A percentile compares a stretch with the other conserved stretches of the same genome.
Conservation (phyloP, 768 basidiomycete species). For the Leccinellum albellum region DNA sequence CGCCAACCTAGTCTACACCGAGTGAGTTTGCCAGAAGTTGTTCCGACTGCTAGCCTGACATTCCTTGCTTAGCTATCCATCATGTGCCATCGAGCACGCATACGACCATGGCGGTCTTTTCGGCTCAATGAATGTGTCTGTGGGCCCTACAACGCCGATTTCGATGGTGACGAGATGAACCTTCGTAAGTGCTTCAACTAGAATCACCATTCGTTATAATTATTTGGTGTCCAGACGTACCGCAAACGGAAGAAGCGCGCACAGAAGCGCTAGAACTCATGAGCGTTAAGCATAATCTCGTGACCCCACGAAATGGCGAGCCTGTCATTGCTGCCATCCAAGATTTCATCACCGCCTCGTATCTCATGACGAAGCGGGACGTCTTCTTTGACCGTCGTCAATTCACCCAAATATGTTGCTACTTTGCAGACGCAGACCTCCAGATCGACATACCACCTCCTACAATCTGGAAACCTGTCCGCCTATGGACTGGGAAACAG, state of each 20-base stretch:
- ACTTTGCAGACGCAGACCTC: slow-evolving; percentile 84
- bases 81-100: slow-evolving; percentile 97
- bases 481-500: slow-evolving; percentile 98
- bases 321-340: slow-evolving; percentile 99
- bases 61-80: slow-evolving; percentile 72
- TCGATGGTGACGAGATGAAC: slow-evolving; percentile 99
- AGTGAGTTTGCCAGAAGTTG: slow-evolving; percentile 35
- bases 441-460: slow-evolving; percentile 97
- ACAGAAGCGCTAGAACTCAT: slow-evolving; percentile 97
- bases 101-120: slow-evolving; percentile 96
- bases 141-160: slow-evolving; percentile 98
- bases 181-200: slow-evolving; percentile 59
- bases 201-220: background rate
- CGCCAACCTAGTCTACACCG: slow-evolving; percentile 98
- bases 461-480: slow-evolving; percentile 86
- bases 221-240: slow-evolving; percentile 64
- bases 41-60: background rate
- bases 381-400: slow-evolving; percentile 90
- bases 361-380: slow-evolving; percentile 89
- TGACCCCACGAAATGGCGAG: slow-evolving; percentile 97
- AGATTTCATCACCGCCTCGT: slow-evolving; percentile 99
- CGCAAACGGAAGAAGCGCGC: slow-evolving; percentile 96
- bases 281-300: slow-evolving; percentile 95
- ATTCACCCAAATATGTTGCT: slow-evolving; percentile 95
- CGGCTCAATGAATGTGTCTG: slow-evolving; percentile 98